phyloP scores from a whole-genome alignment of 768 basidiomycete species.

The Hericium erinaceus region DNA sequence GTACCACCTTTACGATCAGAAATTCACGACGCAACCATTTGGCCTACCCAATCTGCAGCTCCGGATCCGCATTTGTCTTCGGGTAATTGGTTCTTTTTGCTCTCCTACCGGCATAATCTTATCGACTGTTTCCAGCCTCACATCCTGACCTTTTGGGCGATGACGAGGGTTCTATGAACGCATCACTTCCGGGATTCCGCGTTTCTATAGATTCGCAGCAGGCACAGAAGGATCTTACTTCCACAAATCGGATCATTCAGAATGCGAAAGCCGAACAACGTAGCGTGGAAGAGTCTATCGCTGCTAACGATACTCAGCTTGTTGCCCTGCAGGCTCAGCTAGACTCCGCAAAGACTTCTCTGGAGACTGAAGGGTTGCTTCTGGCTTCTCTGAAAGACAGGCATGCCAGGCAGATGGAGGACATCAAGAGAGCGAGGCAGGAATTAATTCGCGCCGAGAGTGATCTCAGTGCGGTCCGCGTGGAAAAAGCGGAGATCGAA shows the following conservation, averaged over 20 bases:
- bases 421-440: conserved; percentile 61
- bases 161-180: conserved; percentile 47
- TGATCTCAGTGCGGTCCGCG: conserved; percentile 77
- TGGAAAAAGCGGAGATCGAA: conserved; percentile 90
- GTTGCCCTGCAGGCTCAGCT: conserved; percentile 78
- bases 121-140: background rate
- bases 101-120: conserved; percentile 1
- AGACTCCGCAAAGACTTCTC: conserved; percentile 71
- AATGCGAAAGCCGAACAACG: conserved; percentile 57
- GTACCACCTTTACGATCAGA: background rate
- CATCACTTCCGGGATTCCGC: conserved; percentile 52
- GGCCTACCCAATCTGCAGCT: no score
- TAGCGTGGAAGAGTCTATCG: conserved; percentile 53
- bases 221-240: conserved; percentile 72
- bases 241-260: conserved; percentile 66
- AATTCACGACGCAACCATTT: no score
- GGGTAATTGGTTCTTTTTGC: conserved; percentile 19
- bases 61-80: background rate
- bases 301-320: conserved; percentile 65
- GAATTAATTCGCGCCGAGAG: conserved; percentile 88
- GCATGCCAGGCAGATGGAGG: conserved; percentile 51
- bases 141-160: conserved; percentile 60
- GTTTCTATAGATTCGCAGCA: conserved; percentile 85
- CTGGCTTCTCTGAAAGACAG: conserved; percentile 63
- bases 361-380: conserved; percentile 74